Base-by-base conservation (phyloP, 495 filamentous ascomycete genomes). In the Aspergillus sparsus region DNA sequence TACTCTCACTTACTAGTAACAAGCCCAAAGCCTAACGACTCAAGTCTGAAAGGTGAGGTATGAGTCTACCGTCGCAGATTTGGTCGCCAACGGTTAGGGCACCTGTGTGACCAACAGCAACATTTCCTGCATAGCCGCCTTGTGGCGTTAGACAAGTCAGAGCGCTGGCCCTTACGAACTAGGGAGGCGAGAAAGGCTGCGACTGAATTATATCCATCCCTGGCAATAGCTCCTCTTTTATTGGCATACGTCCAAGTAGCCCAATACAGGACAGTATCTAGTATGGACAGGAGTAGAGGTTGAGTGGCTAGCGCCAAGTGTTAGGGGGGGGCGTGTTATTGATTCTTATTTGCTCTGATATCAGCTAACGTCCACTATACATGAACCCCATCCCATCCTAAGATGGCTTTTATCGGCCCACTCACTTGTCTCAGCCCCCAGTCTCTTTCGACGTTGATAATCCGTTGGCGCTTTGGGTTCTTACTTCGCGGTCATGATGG, bases 61-160 rank as follows among this genome's bases (percentile, higher is more conserved):
- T 45, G 31, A 7, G 18, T 51, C 49, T 34, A 45, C 32, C 49
- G n/a, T 39, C 49, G 53, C 49, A 10, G 31, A 46, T 60, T 57
- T n/a, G 39, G 31, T 13, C 15, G 2, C 8, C 49, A 44, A n/a
- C 50, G 12, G 27, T 33, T 16, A 52, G 57, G 49, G 4, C 11
- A 42, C 47, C 47, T 39, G 42, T 27, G 58, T 49, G 50, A 60
- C 58, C 50, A 51, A 51, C 47, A 36, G 32, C 41, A 60, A 49
- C 36, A 35, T 46, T 53, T 44, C 50, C 52, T 56, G 18, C 52
- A 60, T 52, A 63, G 27, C 52, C 31, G 53, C 46, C 39, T 49
- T 31, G 61, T 61, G 61, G 58, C 58, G 61, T 53, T 61, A 33
- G 60, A 64, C 61, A 63, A 61, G 58, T 59, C 64, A 63, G 57